These are phyloP conservation scores for Botrytis fragariae DNA, from an alignment of 2,329 filamentous ascomycete species.

Conservation along the genomic window DNA sequence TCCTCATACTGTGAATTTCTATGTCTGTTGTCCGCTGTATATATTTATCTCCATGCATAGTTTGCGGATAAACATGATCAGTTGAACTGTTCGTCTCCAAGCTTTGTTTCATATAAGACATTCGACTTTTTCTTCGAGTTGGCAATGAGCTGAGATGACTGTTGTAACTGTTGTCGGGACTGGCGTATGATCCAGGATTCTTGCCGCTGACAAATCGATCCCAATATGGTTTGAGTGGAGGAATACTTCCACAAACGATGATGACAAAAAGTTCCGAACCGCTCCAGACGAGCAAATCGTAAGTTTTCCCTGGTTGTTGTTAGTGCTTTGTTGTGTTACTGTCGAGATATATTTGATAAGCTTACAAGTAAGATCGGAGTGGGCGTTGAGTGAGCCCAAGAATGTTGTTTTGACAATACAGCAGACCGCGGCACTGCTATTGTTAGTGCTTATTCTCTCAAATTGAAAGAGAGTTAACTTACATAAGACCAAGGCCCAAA, in stretches of 20 bases:
- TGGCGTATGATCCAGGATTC: not conserved
- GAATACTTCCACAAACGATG: constrained; percentile 20
- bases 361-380: constrained; percentile 19
- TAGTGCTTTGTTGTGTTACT: not conserved
- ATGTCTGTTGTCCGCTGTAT: constrained; percentile 16
- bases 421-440: constrained; percentile 14
- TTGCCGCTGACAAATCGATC: constrained; percentile 4
- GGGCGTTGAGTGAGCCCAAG: constrained; percentile 1
- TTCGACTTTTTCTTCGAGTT: constrained; percentile 1
- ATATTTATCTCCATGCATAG: constrained; percentile 11
- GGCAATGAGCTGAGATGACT: constrained; percentile 1
- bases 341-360: not conserved
- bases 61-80: not conserved
- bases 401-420: constrained; percentile 20
- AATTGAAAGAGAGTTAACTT: not conserved
- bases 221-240: constrained; percentile 17
- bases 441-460: constrained; percentile 4
- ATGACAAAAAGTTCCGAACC: constrained; percentile 16
- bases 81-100: not conserved
- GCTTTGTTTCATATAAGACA: constrained; percentile 8
- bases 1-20: constrained; percentile 7
- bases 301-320: constrained; percentile 8
- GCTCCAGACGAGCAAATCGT: constrained; percentile 16
- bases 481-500: constrained; percentile 18
- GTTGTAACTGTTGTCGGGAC: not conserved